Evolutionary conservation across 2,329 filamentous ascomycete species (phyloP).

Genomic region (Colletotrichum neosansevieriae): DNA sequence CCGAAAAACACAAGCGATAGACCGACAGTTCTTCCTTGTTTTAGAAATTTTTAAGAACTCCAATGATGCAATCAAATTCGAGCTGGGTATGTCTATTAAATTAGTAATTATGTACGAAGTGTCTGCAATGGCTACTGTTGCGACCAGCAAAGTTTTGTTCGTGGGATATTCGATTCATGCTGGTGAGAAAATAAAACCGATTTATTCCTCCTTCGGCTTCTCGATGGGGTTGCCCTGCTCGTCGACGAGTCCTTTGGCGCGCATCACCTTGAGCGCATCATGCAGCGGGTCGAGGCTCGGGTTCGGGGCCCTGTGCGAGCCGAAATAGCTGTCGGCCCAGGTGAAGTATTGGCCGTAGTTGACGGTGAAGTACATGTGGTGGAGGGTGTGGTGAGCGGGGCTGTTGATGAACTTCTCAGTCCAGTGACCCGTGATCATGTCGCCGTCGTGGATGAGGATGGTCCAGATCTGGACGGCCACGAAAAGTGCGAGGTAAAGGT

Average conservation of each 20-base stretch:
- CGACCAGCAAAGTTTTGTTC: too few relatives aligned
- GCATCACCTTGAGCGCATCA: constrained; percentile 58
- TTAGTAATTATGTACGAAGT: too few relatives aligned
- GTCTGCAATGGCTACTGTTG: too few relatives aligned
- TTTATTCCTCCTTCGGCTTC: constrained; percentile 42
- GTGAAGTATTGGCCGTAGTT: constrained; percentile 64
- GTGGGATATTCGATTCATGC: too few relatives aligned
- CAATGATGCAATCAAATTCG: too few relatives aligned
- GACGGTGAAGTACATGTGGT: constrained; percentile 63
- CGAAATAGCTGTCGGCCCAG: constrained; percentile 59
- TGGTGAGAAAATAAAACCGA: too few relatives aligned
- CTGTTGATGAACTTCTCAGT: constrained; percentile 61
- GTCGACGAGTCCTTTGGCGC: constrained; percentile 57
- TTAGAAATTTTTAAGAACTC: too few relatives aligned
- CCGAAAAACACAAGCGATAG: too few relatives aligned
- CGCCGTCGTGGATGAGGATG: constrained; percentile 62
- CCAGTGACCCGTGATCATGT: constrained; percentile 62
- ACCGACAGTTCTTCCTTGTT: too few relatives aligned
- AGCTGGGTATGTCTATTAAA: too few relatives aligned
- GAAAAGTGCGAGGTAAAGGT: constrained; percentile 53
- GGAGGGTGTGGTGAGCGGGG: constrained; percentile 60
- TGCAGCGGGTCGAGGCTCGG: constrained; percentile 58
- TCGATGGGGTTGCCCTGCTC: constrained; percentile 54
- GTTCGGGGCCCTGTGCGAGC: constrained; percentile 57
- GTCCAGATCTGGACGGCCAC: constrained; percentile 61